Conservation (phyloP, 1,139 yeast species). For the Zygosaccharomyces sapae region DNA sequence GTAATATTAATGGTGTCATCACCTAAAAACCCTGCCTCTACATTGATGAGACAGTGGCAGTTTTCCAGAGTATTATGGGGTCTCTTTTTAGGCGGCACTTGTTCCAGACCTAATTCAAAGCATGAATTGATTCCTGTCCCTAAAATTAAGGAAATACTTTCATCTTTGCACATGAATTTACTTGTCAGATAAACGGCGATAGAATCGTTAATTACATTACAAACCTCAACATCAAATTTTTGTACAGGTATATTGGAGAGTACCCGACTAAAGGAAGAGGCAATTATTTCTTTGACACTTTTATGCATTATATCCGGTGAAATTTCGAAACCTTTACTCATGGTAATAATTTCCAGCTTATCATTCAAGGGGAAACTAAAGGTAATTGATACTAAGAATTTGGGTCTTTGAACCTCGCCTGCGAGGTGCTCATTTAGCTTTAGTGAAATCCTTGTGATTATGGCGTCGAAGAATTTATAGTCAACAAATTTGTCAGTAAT, state of each 20-base stretch:
- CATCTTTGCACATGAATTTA: constrained; percentile 14
- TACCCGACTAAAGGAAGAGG: constrained; percentile 17
- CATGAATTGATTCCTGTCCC: constrained; percentile 40
- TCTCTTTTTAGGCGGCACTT: constrained; percentile 8
- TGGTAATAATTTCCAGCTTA: constrained; percentile 28
- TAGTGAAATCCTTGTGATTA: constrained; percentile 21
- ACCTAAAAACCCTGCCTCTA: constrained; percentile 39
- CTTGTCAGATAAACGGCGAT: constrained; percentile 35
- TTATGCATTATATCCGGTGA: constrained; percentile 19
- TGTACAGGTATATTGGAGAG: constrained; percentile 7
- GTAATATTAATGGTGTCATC: constrained; percentile 19
- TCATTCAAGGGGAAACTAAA: constrained; percentile 38
- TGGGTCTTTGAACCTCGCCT: not conserved
- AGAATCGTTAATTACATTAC: constrained; percentile 36
- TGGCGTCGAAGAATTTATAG: constrained; percentile 27
- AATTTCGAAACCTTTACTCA: constrained; percentile 39
- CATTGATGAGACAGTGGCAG: constrained; percentile 26
- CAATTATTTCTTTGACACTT: constrained; percentile 22
- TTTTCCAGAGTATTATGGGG: constrained; percentile 2
- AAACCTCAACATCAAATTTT: constrained; percentile 15
- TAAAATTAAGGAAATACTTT: constrained; percentile 33
- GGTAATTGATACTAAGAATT: constrained; percentile 30
- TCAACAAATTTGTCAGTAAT: constrained; percentile 25
- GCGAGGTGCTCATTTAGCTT: not conserved
- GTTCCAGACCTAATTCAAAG: constrained; percentile 24